Percentiles rank a stretch among this genome's conserved stretches.
Conservation (phyloP, 768 basidiomycete species). For the Trametes coccinea region DNA sequence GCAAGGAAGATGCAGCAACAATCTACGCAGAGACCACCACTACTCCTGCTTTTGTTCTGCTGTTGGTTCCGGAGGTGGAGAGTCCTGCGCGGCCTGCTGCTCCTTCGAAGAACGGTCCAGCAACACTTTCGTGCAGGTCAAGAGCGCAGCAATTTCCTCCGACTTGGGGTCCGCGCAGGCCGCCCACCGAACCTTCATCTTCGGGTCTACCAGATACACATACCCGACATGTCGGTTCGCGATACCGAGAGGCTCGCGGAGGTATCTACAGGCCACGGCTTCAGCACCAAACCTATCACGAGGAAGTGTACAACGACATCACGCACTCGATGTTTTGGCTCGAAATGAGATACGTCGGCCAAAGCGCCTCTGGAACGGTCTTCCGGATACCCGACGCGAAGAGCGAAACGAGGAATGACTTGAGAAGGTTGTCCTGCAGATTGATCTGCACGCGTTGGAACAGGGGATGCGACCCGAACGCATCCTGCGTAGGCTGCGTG, state of each 20-base stretch:
- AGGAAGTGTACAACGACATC: neutral
- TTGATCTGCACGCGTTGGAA: conserved; percentile 87
- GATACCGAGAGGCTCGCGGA: conserved; percentile 84
- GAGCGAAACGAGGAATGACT: conserved; percentile 84
- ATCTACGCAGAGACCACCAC: neutral
- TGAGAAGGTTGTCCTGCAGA: conserved; percentile 91
- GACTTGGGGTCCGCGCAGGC: conserved; percentile 81
- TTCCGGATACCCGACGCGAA: conserved; percentile 76
- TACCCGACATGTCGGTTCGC: conserved; percentile 91
- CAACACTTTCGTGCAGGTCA: conserved; percentile 69
- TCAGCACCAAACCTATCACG: neutral
- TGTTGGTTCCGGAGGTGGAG: neutral
- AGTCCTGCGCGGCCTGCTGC: neutral
- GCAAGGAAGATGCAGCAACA: neutral
- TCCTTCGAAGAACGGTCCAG: conserved; percentile 46
- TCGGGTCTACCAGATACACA: conserved; percentile 86
- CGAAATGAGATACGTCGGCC: conserved; percentile 76
- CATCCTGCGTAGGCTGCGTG: conserved; percentile 52
- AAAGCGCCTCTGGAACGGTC: conserved; percentile 61
- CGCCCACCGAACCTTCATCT: conserved; percentile 87
- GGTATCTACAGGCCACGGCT: conserved; percentile 39
- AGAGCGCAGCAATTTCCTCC: conserved; percentile 69
- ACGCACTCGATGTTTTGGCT: conserved; percentile 72
- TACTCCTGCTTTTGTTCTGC: neutral
- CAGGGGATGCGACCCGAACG: conserved; percentile 53